phyloP scores from a whole-genome alignment of 1,284 basidiomycete species.

The Earliella scabrosa region DNA sequence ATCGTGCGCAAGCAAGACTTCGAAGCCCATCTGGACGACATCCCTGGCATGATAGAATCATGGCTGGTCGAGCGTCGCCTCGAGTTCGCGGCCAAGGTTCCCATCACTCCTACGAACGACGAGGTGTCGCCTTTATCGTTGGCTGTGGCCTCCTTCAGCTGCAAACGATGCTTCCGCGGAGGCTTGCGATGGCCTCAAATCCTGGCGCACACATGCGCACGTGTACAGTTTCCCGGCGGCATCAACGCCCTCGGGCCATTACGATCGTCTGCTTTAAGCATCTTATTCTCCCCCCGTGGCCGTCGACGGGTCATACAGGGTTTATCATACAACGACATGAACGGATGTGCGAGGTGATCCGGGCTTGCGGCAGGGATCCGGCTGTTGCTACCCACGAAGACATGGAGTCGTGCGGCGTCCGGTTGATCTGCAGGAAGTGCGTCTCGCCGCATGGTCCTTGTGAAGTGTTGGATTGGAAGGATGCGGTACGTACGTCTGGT shows the following conservation, averaged over 20 bases:
- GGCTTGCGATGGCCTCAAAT: conserved; percentile 11
- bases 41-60: neutral
- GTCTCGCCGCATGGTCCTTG: neutral
- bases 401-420: conserved; percentile 44
- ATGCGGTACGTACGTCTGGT: neutral
- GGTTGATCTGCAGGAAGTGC: conserved; percentile 26
- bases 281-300: neutral
- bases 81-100: neutral
- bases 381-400: conserved; percentile 41
- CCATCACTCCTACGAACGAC: neutral
- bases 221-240: no score
- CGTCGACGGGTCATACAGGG: neutral
- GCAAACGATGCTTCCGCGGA: conserved; percentile 1
- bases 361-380: conserved; percentile 44
- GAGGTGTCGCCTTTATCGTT: neutral
- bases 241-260: no score
- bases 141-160: conserved; percentile 4
- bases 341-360: conserved; percentile 39
- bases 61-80: neutral
- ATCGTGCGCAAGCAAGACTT: neutral
- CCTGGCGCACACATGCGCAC: conserved; percentile 6
- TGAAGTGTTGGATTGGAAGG: conserved; percentile 8
- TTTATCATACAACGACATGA: conserved; percentile 1
- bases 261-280: no score
- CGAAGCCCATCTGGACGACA: neutral